A percentile compares a stretch with the other conserved stretches of the same genome.
Conservation (phyloP, 768 basidiomycete species). For the Chlorophyllum brunneum region DNA sequence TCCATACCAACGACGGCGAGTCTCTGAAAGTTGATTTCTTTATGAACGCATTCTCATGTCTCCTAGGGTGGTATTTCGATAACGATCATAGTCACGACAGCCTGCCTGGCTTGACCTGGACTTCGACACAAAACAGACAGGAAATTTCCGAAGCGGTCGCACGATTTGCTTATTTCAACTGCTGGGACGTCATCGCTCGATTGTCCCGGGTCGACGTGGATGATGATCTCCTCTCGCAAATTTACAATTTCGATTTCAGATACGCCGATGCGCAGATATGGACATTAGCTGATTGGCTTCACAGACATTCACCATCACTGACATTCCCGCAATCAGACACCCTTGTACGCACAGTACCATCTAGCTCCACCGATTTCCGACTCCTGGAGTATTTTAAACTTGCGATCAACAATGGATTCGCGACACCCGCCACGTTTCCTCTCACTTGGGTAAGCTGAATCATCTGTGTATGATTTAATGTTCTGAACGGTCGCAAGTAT, state of each 20-base stretch:
- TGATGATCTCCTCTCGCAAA: too few species aligned
- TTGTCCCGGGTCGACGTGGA: too few species aligned
- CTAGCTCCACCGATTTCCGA: neutral
- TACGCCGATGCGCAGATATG: too few species aligned
- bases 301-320: too few species aligned
- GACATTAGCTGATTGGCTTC: too few species aligned
- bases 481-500: too few species aligned
- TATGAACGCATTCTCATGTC: neutral
- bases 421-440: neutral
- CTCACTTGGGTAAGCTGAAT: neutral
- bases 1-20: neutral
- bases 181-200: neutral
- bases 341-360: neutral
- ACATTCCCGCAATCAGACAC: neutral
- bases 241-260: too few species aligned
- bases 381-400: neutral
- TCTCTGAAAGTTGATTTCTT: neutral
- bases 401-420: neutral
- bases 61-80: neutral
- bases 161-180: neutral
- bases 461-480: too few species aligned
- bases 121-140: neutral
- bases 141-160: neutral
- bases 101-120: neutral
- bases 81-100: neutral